phyloP scores from a whole-genome alignment of 176 grass and related monocot species.

The Calamus simplicifolius region DNA sequence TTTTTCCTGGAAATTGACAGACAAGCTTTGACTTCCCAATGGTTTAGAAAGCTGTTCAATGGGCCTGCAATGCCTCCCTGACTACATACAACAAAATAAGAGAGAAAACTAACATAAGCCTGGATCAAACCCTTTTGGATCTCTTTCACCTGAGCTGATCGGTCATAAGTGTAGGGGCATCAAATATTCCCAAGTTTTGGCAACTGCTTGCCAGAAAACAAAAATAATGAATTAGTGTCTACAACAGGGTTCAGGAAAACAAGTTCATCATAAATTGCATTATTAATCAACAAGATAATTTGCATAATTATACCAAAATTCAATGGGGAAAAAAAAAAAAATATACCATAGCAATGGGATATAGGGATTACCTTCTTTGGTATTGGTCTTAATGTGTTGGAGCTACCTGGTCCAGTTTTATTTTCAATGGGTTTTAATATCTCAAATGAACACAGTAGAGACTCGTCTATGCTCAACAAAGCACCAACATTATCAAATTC shows the following conservation, averaged over 20 bases:
- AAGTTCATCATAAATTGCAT: slow-evolving; percentile 9
- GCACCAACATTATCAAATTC: slow-evolving; percentile 27
- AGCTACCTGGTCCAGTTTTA: slow-evolving; percentile 8
- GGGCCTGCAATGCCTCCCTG: background rate
- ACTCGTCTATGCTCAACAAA: slow-evolving; percentile 25
- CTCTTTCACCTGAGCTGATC: slow-evolving; percentile 16
- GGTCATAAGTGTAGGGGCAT: slow-evolving; percentile 14
- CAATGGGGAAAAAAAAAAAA: background rate
- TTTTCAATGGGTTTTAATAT: slow-evolving; percentile 11
- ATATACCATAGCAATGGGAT: background rate
- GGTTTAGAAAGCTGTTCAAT: background rate
- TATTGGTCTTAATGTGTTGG: slow-evolving; percentile 29
- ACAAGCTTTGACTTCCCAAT: slow-evolving; percentile 4
- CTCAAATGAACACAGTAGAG: slow-evolving; percentile 23
- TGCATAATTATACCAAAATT: background rate
- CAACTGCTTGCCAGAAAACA: slow-evolving; percentile 24
- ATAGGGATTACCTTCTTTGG: slow-evolving; percentile 44
- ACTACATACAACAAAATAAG: background rate
- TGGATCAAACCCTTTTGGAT: slow-evolving; percentile 32
- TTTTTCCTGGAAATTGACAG: slow-evolving; percentile 5
- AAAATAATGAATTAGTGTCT: slow-evolving; percentile 22
- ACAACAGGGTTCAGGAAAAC: slow-evolving; percentile 7
- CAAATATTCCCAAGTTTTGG: slow-evolving; percentile 17
- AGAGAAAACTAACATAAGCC: slow-evolving; percentile 20
- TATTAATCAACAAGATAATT: background rate